Conservation (phyloP, 2,329 filamentous ascomycete species). For the Trichothecium sympodiale region DNA sequence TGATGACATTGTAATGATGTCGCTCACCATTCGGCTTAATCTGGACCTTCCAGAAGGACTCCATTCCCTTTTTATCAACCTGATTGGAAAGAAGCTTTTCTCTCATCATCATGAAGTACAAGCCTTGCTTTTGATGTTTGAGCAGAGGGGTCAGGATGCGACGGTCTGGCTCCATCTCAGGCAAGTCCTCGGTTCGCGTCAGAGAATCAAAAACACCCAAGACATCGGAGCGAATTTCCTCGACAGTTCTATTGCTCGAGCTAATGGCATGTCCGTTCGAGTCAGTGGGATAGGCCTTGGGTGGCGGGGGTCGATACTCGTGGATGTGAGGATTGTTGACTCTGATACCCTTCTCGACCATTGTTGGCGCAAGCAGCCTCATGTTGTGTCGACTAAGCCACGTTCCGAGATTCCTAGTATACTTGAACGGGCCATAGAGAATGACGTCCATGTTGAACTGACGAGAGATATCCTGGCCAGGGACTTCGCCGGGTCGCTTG, state of each 20-base stretch:
- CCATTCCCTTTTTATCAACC: conserved; percentile 47
- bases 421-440: conserved; percentile 65
- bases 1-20: conserved; percentile 76
- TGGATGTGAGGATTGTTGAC: conserved; percentile 67
- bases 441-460: conserved; percentile 59
- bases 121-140: conserved; percentile 78
- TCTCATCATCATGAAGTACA: conserved; percentile 74
- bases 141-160: conserved; percentile 59
- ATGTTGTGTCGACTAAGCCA: conserved; percentile 54
- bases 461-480: conserved; percentile 50
- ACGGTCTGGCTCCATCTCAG: conserved; percentile 55
- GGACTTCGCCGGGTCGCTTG: conserved; percentile 50
- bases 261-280: conserved; percentile 13
- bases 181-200: conserved; percentile 62
- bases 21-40: conserved; percentile 37
- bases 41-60: conserved; percentile 67
- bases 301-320: conserved; percentile 31
- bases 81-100: conserved; percentile 57
- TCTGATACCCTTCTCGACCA: conserved; percentile 55
- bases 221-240: conserved; percentile 79
- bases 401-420: conserved; percentile 53
- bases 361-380: conserved; percentile 54
- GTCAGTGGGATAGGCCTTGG: conserved; percentile 20
- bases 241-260: conserved; percentile 50
- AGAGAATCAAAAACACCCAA: conserved; percentile 82